A percentile compares a stretch with the other conserved stretches of the same genome.
phyloP scores from a whole-genome alignment of 2,329 filamentous ascomycete species.

The Teratosphaeria zuluensis region DNA sequence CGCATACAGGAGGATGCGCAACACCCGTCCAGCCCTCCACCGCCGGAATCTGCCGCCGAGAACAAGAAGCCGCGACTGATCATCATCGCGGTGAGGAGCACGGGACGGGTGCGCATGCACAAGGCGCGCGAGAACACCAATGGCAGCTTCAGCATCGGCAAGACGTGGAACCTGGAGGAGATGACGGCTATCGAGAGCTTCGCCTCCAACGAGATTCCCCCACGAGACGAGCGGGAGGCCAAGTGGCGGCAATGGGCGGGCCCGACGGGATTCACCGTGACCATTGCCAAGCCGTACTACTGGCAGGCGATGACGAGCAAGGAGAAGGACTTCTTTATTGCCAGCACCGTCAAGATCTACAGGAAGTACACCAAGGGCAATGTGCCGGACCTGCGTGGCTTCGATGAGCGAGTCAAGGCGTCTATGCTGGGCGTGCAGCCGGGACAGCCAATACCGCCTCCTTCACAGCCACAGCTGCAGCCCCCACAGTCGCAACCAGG shows the following conservation, averaged over 20 bases:
- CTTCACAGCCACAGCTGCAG: conserved; percentile 1
- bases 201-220: conserved; percentile 27
- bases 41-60: conserved; percentile 61
- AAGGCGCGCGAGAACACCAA: conserved; percentile 94
- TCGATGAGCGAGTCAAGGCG: conserved; percentile 70
- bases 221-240: conserved; percentile 49
- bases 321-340: conserved; percentile 98
- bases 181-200: conserved; percentile 75
- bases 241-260: conserved; percentile 66
- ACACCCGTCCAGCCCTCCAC: conserved; percentile 74
- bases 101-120: conserved; percentile 86
- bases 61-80: conserved; percentile 85
- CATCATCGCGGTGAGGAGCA: conserved; percentile 85
- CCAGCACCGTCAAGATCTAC: conserved; percentile 90
- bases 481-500: neutral
- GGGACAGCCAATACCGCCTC: conserved; percentile 4
- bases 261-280: conserved; percentile 76
- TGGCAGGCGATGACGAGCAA: conserved; percentile 91
- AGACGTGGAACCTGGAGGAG: conserved; percentile 96
- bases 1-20: conserved; percentile 77
- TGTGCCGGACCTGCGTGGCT: conserved; percentile 68
- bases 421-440: conserved; percentile 51
- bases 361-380: conserved; percentile 89
- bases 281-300: conserved; percentile 88
- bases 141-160: conserved; percentile 91